Base-by-base conservation (phyloP, 2,329 filamentous ascomycete species). In the Cercospora sojina region DNA sequence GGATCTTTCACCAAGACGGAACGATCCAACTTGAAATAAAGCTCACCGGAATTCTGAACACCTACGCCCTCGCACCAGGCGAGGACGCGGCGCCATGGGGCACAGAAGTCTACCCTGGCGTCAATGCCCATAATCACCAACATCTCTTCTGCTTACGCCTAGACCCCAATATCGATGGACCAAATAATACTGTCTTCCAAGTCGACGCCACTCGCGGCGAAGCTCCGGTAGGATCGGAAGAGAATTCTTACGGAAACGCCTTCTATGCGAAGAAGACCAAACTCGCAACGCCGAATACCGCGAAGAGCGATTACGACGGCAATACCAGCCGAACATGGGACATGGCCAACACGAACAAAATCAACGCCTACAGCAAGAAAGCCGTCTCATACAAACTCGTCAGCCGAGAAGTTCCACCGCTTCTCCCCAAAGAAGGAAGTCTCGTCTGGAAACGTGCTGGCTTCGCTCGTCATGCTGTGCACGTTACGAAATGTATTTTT, bases 51-150 rank as follows among this genome's bases (percentile, higher is more conserved):
- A 96, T 97, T 76, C 82, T 97, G 62, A 97, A 97, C 83, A 97
- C 93, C 0, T 97, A 96, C 74, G 83, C 88, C 27, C 90, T 97
- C 84, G 87, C 88, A 72, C 87, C 89, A 0, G 91, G 87, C 56
- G 93, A 97, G 79, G 91, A 95, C 70, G 90, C 91, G 8, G 83
- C 91, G 31, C 92, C 91, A 67, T 97, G 92, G 91, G 93, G 93
- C 64, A 96, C 93, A 0, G 90, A 96, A 78, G 93, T 97, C 8
- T 95, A 94, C 75, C 91, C 92, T 0, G 89, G 91, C 47, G 92
- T 97, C 75, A 96, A 97, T 75, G 93, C 93, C 0, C 93, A 97
- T 81, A 97, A 97, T 81, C 93, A 97, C 79, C 93, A 97, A 79
- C 93, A 97, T 78, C 85, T 97, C 32, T 97, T 97, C 86, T 97